Evolutionary conservation across 331 rosid species (phyloP).

Genomic region (Cydonia oblonga): DNA sequence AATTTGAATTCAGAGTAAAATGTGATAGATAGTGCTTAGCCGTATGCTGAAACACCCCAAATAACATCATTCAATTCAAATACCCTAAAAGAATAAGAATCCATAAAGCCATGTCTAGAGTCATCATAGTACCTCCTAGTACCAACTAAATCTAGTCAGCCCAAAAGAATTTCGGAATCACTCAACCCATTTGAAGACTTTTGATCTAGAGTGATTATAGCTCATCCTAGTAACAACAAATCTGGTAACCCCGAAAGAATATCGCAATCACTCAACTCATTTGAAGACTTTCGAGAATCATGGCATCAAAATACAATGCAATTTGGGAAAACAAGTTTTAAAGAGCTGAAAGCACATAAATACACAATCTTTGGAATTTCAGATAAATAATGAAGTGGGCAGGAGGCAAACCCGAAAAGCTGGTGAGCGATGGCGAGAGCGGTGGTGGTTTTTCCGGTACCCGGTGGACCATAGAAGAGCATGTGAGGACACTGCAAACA

Average conservation of each 20-base stretch:
- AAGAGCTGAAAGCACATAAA: background rate
- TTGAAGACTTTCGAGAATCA: background rate
- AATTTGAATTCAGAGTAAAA: background rate
- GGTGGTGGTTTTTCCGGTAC: constrained; percentile 94
- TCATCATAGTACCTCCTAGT: background rate
- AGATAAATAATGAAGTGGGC: background rate
- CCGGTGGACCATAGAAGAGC: constrained; percentile 96
- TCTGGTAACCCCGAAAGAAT: background rate
- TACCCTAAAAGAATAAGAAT: background rate
- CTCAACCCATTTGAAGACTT: background rate
- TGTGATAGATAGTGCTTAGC: background rate
- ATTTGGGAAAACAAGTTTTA: background rate
- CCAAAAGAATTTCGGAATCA: background rate
- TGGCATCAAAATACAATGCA: background rate
- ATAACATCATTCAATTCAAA: background rate
- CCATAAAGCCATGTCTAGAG: background rate
- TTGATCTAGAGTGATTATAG: too few relatives aligned
- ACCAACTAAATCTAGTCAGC: background rate
- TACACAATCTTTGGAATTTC: background rate
- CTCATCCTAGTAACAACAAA: background rate
- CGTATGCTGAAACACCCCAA: background rate
- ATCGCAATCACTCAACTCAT: background rate
- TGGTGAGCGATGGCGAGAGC: constrained; percentile 88
- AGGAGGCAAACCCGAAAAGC: constrained; percentile 50
- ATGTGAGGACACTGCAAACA: constrained; percentile 69